A percentile compares a stretch with the other conserved stretches of the same genome.
These are phyloP conservation scores for Eucalyptus lansdowneana DNA, from an alignment of 345 rosid species.

Conservation along the genomic window DNA sequence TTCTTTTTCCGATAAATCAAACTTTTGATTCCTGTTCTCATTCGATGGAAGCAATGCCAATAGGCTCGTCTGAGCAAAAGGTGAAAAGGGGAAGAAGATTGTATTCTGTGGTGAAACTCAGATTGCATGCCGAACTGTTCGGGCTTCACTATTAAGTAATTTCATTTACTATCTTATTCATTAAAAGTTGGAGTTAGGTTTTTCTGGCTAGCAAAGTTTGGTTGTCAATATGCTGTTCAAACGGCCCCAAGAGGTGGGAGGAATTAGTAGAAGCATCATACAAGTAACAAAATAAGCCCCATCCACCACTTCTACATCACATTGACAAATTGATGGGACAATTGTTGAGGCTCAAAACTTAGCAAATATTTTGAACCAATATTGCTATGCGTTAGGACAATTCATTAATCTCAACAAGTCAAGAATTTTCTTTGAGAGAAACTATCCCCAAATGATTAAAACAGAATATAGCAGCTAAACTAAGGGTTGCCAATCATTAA, in stretches of 20 bases:
- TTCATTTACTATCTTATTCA: neutral
- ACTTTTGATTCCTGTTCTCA: neutral
- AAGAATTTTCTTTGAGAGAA: no score
- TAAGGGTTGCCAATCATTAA: no score
- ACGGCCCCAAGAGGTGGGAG: neutral
- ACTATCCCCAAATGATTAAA: accelerated
- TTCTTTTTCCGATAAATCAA: neutral
- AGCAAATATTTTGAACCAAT: no score
- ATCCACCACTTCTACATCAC: neutral
- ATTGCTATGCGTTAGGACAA: accelerated
- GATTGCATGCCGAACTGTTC: neutral
- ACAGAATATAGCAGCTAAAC: no score
- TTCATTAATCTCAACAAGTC: no score
- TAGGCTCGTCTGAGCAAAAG: neutral
- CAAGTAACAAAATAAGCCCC: neutral
- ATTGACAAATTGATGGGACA: neutral
- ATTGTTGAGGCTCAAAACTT: no score
- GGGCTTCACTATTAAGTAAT: neutral
- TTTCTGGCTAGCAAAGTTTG: neutral
- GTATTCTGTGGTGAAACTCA: neutral
- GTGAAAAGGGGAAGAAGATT: neutral
- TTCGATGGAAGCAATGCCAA: neutral
- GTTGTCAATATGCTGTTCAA: neutral
- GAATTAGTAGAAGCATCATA: neutral
- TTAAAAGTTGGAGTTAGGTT: neutral